A percentile compares a stretch with the other conserved stretches of the same genome.
Evolutionary conservation across 2,329 filamentous ascomycete genomes (phyloP).

Genomic region (Cercospora sp.): DNA sequence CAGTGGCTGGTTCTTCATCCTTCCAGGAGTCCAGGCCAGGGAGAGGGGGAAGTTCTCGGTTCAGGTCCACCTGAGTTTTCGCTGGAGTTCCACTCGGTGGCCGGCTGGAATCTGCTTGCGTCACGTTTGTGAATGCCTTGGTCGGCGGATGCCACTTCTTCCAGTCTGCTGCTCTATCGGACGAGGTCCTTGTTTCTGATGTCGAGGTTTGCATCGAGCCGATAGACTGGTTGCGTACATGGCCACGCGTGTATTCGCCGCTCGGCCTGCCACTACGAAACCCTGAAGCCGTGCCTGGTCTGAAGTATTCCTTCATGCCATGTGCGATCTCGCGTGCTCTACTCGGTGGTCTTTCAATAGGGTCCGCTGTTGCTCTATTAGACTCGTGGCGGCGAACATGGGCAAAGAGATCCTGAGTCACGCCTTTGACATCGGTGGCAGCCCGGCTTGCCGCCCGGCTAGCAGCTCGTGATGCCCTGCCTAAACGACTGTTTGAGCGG

Average conservation of each 20-base stretch:
- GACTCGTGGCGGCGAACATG: conserved; percentile 21
- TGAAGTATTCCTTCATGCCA: conserved; percentile 43
- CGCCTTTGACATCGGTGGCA: conserved; percentile 25
- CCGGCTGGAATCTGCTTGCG: conserved; percentile 14
- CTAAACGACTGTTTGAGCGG: conserved; percentile 24
- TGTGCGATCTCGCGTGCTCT: conserved; percentile 42
- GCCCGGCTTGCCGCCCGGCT: conserved; percentile 26
- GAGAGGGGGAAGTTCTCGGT: conserved; percentile 51
- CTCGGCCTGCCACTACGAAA: conserved; percentile 29
- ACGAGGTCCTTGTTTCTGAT: conserved; percentile 27
- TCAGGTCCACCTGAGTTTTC: conserved; percentile 43
- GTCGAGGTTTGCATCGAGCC: conserved; percentile 30
- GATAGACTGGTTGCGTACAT: conserved; percentile 30
- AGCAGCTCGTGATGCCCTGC: conserved; percentile 22
- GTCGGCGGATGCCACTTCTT: conserved; percentile 21
- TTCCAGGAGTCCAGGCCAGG: conserved; percentile 49
- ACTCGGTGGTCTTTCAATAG: conserved; percentile 20
- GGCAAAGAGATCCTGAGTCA: conserved; percentile 27
- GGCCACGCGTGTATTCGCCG: conserved; percentile 37
- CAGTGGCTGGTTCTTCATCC: conserved; percentile 20
- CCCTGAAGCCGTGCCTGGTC: conserved; percentile 35
- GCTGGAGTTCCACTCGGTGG: conserved; percentile 12
- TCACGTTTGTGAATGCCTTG: conserved; percentile 19
- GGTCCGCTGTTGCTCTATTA: conserved; percentile 11
- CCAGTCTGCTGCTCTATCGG: conserved; percentile 19